Conservation (phyloP, 805 yeast species). For the Debaryomyces maramus region DNA sequence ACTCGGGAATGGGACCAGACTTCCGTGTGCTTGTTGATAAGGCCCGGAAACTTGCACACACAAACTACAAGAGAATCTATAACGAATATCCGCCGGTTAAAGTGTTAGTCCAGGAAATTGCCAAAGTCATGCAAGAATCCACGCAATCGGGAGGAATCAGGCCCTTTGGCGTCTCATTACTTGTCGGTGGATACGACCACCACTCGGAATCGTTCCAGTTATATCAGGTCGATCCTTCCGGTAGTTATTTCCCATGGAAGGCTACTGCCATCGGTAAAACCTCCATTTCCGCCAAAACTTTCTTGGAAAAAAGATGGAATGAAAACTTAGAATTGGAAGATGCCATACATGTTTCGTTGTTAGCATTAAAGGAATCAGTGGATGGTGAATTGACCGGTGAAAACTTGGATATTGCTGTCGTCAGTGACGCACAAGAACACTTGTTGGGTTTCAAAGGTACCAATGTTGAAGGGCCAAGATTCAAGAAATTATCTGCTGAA, state of each 20-base stretch:
- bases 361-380: constrained; percentile 92
- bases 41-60: constrained; percentile 90
- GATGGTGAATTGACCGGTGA: constrained; percentile 98
- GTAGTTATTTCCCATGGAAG: constrained; percentile 98
- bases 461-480: constrained; percentile 82
- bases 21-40: constrained; percentile 91
- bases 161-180: constrained; percentile 94
- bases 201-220: constrained; percentile 66
- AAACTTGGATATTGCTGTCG: constrained; percentile 87
- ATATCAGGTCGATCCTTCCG: constrained; percentile 98
- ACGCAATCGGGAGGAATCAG: constrained; percentile 98
- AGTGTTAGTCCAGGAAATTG: constrained; percentile 89
- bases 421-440: constrained; percentile 80
- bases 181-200: constrained; percentile 93
- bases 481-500: constrained; percentile 77
- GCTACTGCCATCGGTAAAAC: constrained; percentile 99
- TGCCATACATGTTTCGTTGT: constrained; percentile 92
- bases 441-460: constrained; percentile 86
- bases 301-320: constrained; percentile 97
- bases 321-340: constrained; percentile 96
- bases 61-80: constrained; percentile 87
- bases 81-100: constrained; percentile 97
- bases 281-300: constrained; percentile 93
- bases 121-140: constrained; percentile 97
- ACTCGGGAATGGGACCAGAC: constrained; percentile 99